Conservation (phyloP, 768 basidiomycete genomes). For the Pleurotus ostreatus region DNA sequence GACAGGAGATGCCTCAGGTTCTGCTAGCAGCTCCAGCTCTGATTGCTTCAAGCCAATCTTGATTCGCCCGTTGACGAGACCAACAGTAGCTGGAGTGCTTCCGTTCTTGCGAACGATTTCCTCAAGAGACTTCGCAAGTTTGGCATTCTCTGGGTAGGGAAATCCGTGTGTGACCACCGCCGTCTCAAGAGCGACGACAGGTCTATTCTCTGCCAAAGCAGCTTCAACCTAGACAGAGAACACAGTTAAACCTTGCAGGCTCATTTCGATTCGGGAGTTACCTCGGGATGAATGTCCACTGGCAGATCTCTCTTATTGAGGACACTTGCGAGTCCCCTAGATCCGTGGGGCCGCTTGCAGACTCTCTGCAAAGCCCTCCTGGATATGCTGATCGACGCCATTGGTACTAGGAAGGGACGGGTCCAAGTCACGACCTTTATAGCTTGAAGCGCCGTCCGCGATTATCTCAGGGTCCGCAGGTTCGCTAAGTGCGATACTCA, state of each 20-base stretch:
- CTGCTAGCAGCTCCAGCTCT: constrained; percentile 70
- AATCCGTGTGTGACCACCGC: constrained; percentile 92
- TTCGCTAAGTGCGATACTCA: not conserved
- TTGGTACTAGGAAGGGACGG: not conserved
- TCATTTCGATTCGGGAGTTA: constrained; percentile 23
- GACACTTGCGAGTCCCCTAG: not conserved
- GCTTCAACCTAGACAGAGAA: constrained; percentile 33
- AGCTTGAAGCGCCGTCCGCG: too few species aligned
- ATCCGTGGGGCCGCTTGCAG: not conserved
- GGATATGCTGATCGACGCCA: not conserved
- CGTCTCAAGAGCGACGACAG: constrained; percentile 89
- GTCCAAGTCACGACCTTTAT: too few species aligned
- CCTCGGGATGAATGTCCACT: constrained; percentile 78
- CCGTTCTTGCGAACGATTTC: constrained; percentile 67
- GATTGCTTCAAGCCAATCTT: constrained; percentile 73
- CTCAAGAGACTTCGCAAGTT: constrained; percentile 71
- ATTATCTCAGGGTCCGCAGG: not conserved
- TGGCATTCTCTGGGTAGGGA: constrained; percentile 73
- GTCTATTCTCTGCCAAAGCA: constrained; percentile 58
- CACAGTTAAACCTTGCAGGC: too few species aligned
- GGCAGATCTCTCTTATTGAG: constrained; percentile 23
- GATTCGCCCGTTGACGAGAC: constrained; percentile 74
- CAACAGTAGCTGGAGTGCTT: constrained; percentile 89
- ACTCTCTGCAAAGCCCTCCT: not conserved
- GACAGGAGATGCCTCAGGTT: constrained; percentile 38